Base-by-base conservation (phyloP, 1,139 yeast genomes). In the Cylindricascospora bacillispora region DNA sequence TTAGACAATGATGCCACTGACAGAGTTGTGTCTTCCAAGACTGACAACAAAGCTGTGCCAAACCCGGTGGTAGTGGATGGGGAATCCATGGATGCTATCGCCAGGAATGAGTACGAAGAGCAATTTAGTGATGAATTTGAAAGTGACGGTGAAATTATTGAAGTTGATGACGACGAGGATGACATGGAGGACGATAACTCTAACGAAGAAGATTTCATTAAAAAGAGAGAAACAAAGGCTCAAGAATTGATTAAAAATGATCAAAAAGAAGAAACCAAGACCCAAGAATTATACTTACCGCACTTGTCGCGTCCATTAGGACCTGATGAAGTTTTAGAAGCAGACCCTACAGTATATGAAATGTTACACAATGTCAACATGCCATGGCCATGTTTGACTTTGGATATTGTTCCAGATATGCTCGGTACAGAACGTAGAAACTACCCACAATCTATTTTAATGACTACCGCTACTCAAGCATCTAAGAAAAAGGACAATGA, bases 331-430 rank as follows among this genome's bases (percentile, higher is more conserved):
- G 93, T 80, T 6, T 66, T 89, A 52, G 97, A 89, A 59, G 95
- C 98, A 1, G 98, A 89, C 59, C 94, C 94, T 33, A 65, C 89
- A 11, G 95, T 89, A 4, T 89, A 92, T 54, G 94, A 89, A 49
- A 86, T 89, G 97, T 64, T 89, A 36, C 99, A 89, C 58, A 82
- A 82, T 48, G 82, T 89, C 38, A 82, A 81, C 53, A 63, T 89
- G 54, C 93, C 94, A 47, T 89, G 98, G 97, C 97, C 99, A 13
- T 85, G 95, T 59, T 63, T 89, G 49, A 82, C 95, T 2, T 65
- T 92, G 39, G 98, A 89, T 51, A 62, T 89, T 23, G 60, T 92
- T 34, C 94, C 94, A 9, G 99, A 89, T 54, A 62, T 65, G 31
- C 64, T 83, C 34, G 99, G 98, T 6, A 65, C 70, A 33, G 95